Percentiles rank a stretch among this genome's conserved stretches.
These are phyloP conservation scores for Myotisia sp. DNA, from an alignment of 2,329 filamentous ascomycete genomes.

Conservation along the genomic window DNA sequence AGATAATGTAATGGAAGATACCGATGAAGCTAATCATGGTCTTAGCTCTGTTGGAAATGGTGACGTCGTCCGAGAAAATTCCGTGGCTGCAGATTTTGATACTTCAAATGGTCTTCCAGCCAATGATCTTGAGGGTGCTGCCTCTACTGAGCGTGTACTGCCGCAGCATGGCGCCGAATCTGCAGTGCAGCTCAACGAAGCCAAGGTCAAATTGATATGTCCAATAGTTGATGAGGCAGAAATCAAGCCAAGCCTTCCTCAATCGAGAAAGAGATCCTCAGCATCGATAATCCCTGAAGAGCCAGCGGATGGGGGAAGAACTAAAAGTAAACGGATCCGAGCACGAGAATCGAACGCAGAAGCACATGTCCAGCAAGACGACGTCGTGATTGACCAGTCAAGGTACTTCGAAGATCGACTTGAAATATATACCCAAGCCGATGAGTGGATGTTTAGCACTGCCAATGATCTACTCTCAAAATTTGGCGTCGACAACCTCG, in stretches of 20 bases:
- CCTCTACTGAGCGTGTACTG: not conserved
- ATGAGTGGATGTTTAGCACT: constrained; percentile 44
- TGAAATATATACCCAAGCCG: constrained; percentile 39
- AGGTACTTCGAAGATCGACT: constrained; percentile 44
- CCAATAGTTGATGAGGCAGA: constrained; percentile 18
- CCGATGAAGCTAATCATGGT: not conserved
- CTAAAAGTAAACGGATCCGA: constrained; percentile 47
- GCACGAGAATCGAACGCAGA: constrained; percentile 45
- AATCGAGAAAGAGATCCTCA: constrained; percentile 44
- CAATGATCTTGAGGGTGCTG: not conserved
- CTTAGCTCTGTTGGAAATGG: too few species aligned
- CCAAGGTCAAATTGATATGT: constrained; percentile 12
- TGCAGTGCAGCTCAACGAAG: constrained; percentile 1
- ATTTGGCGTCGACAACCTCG: constrained; percentile 35
- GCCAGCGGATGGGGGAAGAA: constrained; percentile 40
- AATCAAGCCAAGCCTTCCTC: constrained; percentile 16
- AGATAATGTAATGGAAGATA: not conserved
- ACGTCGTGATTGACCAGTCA: constrained; percentile 35
- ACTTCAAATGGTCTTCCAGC: not conserved
- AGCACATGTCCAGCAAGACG: constrained; percentile 30
- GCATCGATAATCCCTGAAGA: constrained; percentile 47
- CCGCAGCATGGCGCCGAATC: constrained; percentile 4
- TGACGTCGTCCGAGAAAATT: not conserved
- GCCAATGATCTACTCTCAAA: constrained; percentile 39
- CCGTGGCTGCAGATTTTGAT: not conserved